phyloP scores from a whole-genome alignment of 2,329 filamentous ascomycete genomes.

The Penicillium sclerotiorum region DNA sequence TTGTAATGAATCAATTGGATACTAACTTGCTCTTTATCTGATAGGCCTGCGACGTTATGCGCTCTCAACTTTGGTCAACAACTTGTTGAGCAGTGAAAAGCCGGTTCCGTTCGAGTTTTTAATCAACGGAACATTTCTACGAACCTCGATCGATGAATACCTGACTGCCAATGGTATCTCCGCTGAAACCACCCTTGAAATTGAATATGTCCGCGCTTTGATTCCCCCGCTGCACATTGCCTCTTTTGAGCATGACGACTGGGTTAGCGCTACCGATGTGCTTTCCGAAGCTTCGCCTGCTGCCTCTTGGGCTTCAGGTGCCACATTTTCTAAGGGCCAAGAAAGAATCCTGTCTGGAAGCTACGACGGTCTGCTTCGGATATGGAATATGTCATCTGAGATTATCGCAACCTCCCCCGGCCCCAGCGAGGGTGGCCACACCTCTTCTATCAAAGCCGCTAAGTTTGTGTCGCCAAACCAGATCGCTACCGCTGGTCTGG shows the following conservation, averaged over 20 bases:
- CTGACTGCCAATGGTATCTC: conserved; percentile 84
- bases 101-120: conserved; percentile 77
- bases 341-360: conserved; percentile 85
- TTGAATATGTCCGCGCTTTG: conserved; percentile 92
- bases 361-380: conserved; percentile 83
- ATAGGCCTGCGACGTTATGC: conserved; percentile 59
- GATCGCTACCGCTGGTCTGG: conserved; percentile 79
- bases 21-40: conserved; percentile 10
- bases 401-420: conserved; percentile 75
- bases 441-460: conserved; percentile 75
- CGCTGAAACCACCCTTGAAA: conserved; percentile 78
- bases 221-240: conserved; percentile 87
- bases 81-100: conserved; percentile 58
- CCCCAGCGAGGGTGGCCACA: conserved; percentile 70
- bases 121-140: conserved; percentile 88
- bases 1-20: neutral
- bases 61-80: conserved; percentile 66
- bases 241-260: conserved; percentile 96
- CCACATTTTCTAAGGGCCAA: conserved; percentile 55
- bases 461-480: conserved; percentile 78
- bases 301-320: conserved; percentile 57
- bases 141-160: conserved; percentile 87
- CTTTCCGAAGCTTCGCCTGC: conserved; percentile 68
- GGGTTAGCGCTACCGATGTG: conserved; percentile 86
- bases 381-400: conserved; percentile 90